phyloP scores from a whole-genome alignment of 2,329 filamentous ascomycete species.

The Dactylellina haptotyla region DNA sequence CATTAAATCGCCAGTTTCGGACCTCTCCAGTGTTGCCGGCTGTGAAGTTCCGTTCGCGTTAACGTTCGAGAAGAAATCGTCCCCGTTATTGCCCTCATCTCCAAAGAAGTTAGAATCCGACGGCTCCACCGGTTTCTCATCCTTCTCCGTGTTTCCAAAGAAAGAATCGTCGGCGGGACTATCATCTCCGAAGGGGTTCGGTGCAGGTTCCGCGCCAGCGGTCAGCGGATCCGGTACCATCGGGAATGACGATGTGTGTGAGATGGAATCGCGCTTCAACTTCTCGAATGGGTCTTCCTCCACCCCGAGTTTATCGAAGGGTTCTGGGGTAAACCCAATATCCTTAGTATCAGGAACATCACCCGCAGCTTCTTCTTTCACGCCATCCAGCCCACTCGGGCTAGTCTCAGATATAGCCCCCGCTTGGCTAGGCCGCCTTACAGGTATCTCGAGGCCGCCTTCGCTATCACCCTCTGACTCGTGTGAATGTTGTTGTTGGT shows the following conservation, averaged over 20 bases:
- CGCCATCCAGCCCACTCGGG: background rate
- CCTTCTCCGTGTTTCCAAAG: slow-evolving; percentile 6
- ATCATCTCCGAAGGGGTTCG: slow-evolving; percentile 42
- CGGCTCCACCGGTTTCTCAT: slow-evolving; percentile 30
- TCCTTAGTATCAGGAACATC: slow-evolving; percentile 48
- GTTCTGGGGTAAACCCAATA: slow-evolving; percentile 38
- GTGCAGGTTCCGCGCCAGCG: background rate
- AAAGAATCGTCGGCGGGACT: slow-evolving; percentile 34
- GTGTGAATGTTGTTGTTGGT: slow-evolving; percentile 38
- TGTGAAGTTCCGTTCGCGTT: slow-evolving; percentile 2
- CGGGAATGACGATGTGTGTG: slow-evolving; percentile 42
- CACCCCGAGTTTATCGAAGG: slow-evolving; percentile 9
- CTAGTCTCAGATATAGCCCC: background rate
- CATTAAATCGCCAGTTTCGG: slow-evolving; percentile 29
- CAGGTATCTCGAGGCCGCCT: slow-evolving; percentile 32
- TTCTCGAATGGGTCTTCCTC: slow-evolving; percentile 36
- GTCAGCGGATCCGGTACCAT: slow-evolving; percentile 33
- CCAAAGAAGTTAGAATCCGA: slow-evolving; percentile 50
- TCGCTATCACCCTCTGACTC: slow-evolving; percentile 33
- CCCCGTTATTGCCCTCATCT: slow-evolving; percentile 27
- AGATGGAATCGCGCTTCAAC: slow-evolving; percentile 28
- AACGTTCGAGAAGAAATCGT: slow-evolving; percentile 39
- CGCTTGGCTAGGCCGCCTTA: slow-evolving; percentile 11
- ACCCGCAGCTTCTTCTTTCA: background rate
- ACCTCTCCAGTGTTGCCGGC: slow-evolving; percentile 26